Evolutionary conservation across 2,329 filamentous ascomycete genomes (phyloP).

Genomic region (Botrytis sinoallii): DNA sequence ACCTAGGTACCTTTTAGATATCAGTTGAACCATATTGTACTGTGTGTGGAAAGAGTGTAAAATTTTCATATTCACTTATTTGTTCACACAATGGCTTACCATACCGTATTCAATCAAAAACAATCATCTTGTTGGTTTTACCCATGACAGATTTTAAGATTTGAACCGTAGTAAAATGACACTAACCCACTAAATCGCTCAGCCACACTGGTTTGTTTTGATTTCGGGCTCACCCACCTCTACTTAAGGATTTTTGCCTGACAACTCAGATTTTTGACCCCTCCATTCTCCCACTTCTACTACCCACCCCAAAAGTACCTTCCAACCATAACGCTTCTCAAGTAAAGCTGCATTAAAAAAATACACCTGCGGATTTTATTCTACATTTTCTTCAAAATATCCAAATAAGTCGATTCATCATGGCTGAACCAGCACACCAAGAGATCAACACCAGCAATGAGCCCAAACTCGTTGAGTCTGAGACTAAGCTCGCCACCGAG

Average conservation of each 20-base stretch:
- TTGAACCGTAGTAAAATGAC: background rate
- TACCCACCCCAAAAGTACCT: slow-evolving; percentile 14
- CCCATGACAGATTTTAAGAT: background rate
- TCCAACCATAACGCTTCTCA: slow-evolving; percentile 13
- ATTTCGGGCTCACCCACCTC: background rate
- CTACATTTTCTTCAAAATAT: background rate
- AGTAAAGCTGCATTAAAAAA: slow-evolving; percentile 7
- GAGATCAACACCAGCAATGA: slow-evolving; percentile 41
- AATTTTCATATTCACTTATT: background rate
- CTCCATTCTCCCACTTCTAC: slow-evolving; percentile 18
- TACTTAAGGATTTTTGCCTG: slow-evolving; percentile 12
- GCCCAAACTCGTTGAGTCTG: slow-evolving; percentile 40
- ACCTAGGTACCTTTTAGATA: too few relatives aligned
- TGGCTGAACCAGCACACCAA: slow-evolving; percentile 39
- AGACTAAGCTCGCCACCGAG: slow-evolving; percentile 45
- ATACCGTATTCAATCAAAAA: background rate
- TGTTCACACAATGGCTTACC: background rate
- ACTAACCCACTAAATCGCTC: slow-evolving; percentile 11
- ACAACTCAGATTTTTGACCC: slow-evolving; percentile 20
- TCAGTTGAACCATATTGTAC: background rate
- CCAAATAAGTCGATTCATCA: slow-evolving; percentile 21
- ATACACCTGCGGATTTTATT: slow-evolving; percentile 3
- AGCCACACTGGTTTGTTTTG: slow-evolving; percentile 14
- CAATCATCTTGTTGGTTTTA: background rate
- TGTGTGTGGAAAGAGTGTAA: background rate